Conservation (phyloP, 2,329 filamentous ascomycete genomes). For the Aphanocladium album region DNA sequence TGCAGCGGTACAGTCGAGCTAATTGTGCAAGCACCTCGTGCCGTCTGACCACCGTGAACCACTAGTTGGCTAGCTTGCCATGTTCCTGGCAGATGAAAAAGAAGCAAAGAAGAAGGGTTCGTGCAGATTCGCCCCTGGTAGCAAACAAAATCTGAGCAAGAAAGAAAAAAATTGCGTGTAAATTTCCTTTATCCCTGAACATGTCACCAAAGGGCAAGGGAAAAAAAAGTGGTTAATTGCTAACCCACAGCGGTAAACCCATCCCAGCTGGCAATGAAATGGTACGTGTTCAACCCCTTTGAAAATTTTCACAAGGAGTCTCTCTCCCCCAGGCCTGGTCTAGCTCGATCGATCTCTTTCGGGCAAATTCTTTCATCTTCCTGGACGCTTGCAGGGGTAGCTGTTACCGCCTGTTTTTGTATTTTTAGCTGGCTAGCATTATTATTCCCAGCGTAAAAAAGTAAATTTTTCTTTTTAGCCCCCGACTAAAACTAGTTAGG, state of each 20-base stretch:
- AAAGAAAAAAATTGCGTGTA: neutral
- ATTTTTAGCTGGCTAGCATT: neutral
- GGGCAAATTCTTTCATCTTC: neutral
- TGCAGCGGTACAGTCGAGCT: neutral
- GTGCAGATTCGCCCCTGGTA: neutral
- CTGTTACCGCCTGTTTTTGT: neutral
- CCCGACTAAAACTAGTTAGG: neutral
- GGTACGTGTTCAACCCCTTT: neutral
- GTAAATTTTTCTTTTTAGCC: neutral
- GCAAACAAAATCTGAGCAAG: neutral
- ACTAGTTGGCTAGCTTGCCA: neutral
- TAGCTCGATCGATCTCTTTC: slow-evolving; percentile 6
- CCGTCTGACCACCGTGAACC: too few relatives aligned
- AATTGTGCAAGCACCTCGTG: neutral
- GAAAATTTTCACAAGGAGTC: neutral
- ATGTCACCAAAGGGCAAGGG: neutral
- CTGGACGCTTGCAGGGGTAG: neutral
- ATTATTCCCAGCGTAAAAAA: neutral
- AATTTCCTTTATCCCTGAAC: neutral
- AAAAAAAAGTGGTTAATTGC: neutral
- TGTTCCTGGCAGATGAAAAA: neutral
- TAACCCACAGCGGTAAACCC: neutral
- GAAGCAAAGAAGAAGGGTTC: neutral
- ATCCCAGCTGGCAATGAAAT: too few relatives aligned
- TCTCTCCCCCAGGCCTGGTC: too few relatives aligned